A percentile compares a stretch with the other conserved stretches of the same genome.
Conservation (phyloP, 176 grass and related monocot genomes). For the Thinopyrum elongatum region DNA sequence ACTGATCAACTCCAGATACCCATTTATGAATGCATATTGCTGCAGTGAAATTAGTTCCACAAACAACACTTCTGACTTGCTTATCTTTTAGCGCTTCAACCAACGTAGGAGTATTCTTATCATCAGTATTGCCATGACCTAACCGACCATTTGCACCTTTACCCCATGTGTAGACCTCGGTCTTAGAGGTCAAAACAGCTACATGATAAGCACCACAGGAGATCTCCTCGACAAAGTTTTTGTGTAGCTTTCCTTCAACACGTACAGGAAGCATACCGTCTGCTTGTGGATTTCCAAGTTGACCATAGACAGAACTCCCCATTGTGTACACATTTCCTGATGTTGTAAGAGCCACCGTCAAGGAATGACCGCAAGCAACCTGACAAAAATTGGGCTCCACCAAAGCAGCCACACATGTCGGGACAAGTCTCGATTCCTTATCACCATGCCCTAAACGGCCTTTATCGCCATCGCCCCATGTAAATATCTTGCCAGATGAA, state of each 20-base stretch:
- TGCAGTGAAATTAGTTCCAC: slow-evolving; percentile 96
- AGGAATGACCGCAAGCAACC: slow-evolving; percentile 91
- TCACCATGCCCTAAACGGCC: slow-evolving; percentile 94
- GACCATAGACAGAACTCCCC: slow-evolving; percentile 87
- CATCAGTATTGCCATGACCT: slow-evolving; percentile 91
- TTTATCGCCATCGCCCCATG: slow-evolving; percentile 99
- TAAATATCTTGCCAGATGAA: slow-evolving; percentile 94
- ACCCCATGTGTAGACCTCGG: slow-evolving; percentile 97
- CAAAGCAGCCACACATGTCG: slow-evolving; percentile 94
- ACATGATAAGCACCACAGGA: slow-evolving; percentile 97
- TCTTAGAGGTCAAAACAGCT: slow-evolving; percentile 85
- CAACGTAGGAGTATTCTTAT: slow-evolving; percentile 79
- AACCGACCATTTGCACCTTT: slow-evolving; percentile 97
- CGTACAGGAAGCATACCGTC: slow-evolving; percentile 75
- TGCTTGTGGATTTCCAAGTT: slow-evolving; percentile 85
- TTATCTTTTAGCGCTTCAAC: slow-evolving; percentile 98
- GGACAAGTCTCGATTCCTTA: slow-evolving; percentile 70
- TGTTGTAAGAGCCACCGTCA: slow-evolving; percentile 92
- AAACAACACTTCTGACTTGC: slow-evolving; percentile 93
- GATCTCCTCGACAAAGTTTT: slow-evolving; percentile 97
- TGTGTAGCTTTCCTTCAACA: slow-evolving; percentile 93
- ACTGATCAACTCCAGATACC: slow-evolving; percentile 94
- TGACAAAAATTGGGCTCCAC: slow-evolving; percentile 97
- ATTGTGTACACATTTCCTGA: slow-evolving; percentile 96
- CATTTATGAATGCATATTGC: slow-evolving; percentile 99